Evolutionary conservation across 2,329 filamentous ascomycete species (phyloP), one percentile per base, ranked within the genome.

Genomic region (Sporothrix curviconia): DNA sequence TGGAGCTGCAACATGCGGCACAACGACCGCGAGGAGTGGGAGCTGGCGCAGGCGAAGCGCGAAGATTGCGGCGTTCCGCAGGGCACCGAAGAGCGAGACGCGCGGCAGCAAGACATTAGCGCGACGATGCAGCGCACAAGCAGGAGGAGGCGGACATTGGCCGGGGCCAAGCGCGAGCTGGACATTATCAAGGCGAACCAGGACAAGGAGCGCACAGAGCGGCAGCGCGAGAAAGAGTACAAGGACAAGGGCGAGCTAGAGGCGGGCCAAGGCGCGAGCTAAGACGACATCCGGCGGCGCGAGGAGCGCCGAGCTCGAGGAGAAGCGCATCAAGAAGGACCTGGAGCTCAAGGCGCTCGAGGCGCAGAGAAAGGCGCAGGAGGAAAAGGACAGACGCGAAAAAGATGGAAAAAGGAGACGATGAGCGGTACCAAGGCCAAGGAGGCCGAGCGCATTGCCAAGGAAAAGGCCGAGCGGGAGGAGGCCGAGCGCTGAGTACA

Each of bases 401-500:
- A n/a, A 76, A 77, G 63, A 71, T 76, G 59, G 78, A 76, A 49
- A 74, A 73, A 53, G 75, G 78, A 39, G 76, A 77, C 9, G 80
- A 82, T 52, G 77, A 79, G 61, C 74, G 73, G n/a, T 81, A 76
- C n/a, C 64, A 78, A 78, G 69, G 71, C 69, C 30, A 70, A 75
- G 57, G 76, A 80, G 61, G 70, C 73, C 14, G 76, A 80, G 57
- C 77, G 77, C 55, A 66, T 69, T 24, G 70, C 73, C 39, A 74
- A 70, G 62, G 77, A 80, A 61, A 72, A 74, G 61, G 74, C 75
- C 59, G 74, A 78, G 57, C 74, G 73, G 55, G 78, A 78, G 58
- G 67, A 73, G 58, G 72, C 71, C 40, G 79, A 85, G 47, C 74
- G 72, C 60, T n/a, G 76, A 84, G 64, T 84, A 81, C 63, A 75